Conservation (phyloP, 805 yeast genomes). For the Ogataea wickerhamii region DNA sequence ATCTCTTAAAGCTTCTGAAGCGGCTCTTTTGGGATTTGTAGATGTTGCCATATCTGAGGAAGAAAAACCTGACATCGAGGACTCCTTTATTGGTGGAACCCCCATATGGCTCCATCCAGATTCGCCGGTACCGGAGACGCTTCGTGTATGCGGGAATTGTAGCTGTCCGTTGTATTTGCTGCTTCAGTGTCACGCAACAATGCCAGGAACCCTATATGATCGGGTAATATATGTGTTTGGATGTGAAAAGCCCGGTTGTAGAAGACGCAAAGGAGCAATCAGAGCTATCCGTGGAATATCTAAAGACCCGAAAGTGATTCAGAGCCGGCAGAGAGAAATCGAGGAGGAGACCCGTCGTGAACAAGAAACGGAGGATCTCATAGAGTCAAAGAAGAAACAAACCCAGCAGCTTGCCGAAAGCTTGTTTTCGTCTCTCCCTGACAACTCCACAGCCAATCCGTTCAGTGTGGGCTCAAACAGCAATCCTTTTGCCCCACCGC, state of each 20-base stretch:
- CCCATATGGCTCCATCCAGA: slow-evolving; percentile 67
- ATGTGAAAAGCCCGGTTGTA: slow-evolving; percentile 63
- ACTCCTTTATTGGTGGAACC: slow-evolving; percentile 78
- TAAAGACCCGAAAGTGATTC: slow-evolving; percentile 51
- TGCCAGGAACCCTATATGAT: slow-evolving; percentile 69
- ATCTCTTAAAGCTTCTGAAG: slow-evolving; percentile 13
- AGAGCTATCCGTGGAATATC: slow-evolving; percentile 74
- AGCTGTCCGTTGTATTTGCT: slow-evolving; percentile 57
- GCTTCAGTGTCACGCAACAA: slow-evolving; percentile 77
- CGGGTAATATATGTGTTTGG: slow-evolving; percentile 78
- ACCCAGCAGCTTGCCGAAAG: slow-evolving; percentile 35
- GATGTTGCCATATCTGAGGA: slow-evolving; percentile 55
- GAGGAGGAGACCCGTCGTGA: slow-evolving; percentile 41
- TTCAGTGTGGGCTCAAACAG: slow-evolving; percentile 29
- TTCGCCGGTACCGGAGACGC: slow-evolving; percentile 52
- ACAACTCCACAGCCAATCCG: slow-evolving; percentile 35
- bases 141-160: slow-evolving; percentile 67
- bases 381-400: slow-evolving; percentile 40
- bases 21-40: slow-evolving; percentile 57
- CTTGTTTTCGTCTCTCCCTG: slow-evolving; percentile 34
- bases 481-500: slow-evolving; percentile 25
- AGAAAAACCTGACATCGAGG: slow-evolving; percentile 48
- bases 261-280: slow-evolving; percentile 64
- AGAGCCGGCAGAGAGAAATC: slow-evolving; percentile 36
- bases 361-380: slow-evolving; percentile 39